Conservation (phyloP, 768 basidiomycete genomes). For the Rhizopogon rudus region DNA sequence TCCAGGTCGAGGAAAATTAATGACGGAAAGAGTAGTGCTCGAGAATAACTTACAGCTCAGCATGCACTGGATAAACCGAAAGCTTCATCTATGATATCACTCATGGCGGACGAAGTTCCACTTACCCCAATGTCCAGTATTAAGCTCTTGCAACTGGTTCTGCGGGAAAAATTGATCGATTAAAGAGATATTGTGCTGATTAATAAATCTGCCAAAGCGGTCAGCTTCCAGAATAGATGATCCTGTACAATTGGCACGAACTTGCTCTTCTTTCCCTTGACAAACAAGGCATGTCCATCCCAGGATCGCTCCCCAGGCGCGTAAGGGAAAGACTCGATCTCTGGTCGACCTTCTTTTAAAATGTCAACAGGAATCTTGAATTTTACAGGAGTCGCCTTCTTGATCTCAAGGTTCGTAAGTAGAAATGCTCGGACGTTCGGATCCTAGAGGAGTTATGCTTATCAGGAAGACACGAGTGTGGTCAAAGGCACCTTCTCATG, state of each 20-base stretch:
- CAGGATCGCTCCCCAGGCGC: conserved; percentile 46
- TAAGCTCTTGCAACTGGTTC: conserved; percentile 55
- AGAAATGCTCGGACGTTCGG: conserved; percentile 74
- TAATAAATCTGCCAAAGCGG: conserved; percentile 57
- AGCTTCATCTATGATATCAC: not conserved
- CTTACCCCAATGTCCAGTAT: conserved; percentile 87
- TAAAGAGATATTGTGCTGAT: conserved; percentile 57
- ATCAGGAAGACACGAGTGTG: too few species aligned
- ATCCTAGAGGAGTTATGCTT: conserved; percentile 45
- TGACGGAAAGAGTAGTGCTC: not conserved
- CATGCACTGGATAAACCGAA: conserved; percentile 53
- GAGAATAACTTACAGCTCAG: conserved; percentile 50
- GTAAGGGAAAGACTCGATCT: conserved; percentile 81
- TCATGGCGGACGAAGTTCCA: not conserved
- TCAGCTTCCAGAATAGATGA: conserved; percentile 1
- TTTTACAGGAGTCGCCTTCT: conserved; percentile 33
- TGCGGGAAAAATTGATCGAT: conserved; percentile 71
- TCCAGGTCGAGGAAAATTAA: conserved; percentile 10
- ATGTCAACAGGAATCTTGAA: conserved; percentile 76
- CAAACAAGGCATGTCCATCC: conserved; percentile 60
- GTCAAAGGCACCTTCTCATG: conserved; percentile 53
- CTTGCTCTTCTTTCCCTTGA: conserved; percentile 79
- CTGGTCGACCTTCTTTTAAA: conserved; percentile 51
- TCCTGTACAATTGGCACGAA: conserved; percentile 27
- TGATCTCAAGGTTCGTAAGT: conserved; percentile 66